These are phyloP conservation scores for Colletotrichum sp. DNA, from an alignment of 2,329 filamentous ascomycete species.

Conservation along the genomic window DNA sequence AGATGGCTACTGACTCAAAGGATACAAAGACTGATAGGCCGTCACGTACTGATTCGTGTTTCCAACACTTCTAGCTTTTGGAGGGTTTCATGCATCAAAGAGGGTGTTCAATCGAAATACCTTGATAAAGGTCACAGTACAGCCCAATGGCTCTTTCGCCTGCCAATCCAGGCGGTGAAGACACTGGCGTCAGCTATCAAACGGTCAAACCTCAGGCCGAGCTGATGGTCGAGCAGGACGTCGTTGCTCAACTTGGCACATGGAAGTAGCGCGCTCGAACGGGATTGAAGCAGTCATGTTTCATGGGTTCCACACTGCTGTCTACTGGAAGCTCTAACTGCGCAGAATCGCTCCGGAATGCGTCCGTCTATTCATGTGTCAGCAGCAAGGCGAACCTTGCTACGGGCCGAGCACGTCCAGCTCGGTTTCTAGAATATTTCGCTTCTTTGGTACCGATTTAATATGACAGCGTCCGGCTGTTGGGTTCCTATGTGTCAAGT, in stretches of 20 bases:
- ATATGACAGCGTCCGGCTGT: neutral
- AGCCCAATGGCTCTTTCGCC: neutral
- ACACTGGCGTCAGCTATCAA: neutral
- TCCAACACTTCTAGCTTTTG: slow-evolving; percentile 8
- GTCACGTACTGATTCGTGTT: slow-evolving; percentile 15
- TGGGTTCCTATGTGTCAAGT: neutral
- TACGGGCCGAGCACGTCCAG: neutral
- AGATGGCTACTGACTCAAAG: slow-evolving; percentile 10
- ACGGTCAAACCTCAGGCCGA: neutral
- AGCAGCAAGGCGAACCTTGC: neutral
- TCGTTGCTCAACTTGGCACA: neutral
- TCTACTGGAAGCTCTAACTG: neutral
- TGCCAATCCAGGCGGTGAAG: neutral
- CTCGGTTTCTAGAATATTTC: neutral
- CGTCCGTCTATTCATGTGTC: neutral
- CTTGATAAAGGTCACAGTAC: neutral
- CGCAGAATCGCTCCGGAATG: neutral
- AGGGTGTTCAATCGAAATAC: slow-evolving; percentile 7
- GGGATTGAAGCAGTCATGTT: slow-evolving; percentile 17
- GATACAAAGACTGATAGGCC: neutral
- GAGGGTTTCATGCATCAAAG: slow-evolving; percentile 19
- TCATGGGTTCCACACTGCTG: neutral
- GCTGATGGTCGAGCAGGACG: neutral
- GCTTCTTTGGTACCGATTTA: neutral
- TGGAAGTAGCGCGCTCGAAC: neutral